phyloP scores from a whole-genome alignment of 805 yeast species.

The Tetrapisispora taiwanensis region DNA sequence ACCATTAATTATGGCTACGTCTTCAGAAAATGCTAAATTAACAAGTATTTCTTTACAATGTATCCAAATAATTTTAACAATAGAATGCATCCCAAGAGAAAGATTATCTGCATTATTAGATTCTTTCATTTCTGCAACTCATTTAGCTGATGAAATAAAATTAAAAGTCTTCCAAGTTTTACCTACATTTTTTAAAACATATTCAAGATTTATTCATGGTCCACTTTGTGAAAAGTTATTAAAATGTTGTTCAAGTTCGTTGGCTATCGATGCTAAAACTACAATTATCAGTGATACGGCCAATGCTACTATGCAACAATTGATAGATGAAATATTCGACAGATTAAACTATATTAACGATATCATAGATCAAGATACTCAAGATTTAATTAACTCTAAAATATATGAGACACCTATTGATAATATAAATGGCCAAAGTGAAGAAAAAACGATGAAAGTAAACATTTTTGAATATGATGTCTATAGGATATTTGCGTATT shows the following conservation, averaged over 20 bases:
- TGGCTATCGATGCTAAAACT: constrained; percentile 59
- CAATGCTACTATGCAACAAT: constrained; percentile 83
- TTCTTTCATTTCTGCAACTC: constrained; percentile 63
- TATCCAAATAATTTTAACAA: constrained; percentile 48
- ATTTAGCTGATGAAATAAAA: constrained; percentile 72
- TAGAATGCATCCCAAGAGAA: constrained; percentile 44
- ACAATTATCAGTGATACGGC: constrained; percentile 83
- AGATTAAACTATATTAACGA: constrained; percentile 28
- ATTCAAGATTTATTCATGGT: constrained; percentile 46
- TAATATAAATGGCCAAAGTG: constrained; percentile 28
- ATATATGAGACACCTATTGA: constrained; percentile 34
- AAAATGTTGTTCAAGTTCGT: constrained; percentile 51
- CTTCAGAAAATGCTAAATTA: constrained; percentile 64
- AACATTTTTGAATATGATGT: constrained; percentile 58
- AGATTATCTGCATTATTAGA: constrained; percentile 49
- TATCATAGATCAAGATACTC: constrained; percentile 22
- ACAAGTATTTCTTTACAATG: constrained; percentile 64
- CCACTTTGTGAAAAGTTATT: constrained; percentile 48
- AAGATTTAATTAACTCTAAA: constrained; percentile 16
- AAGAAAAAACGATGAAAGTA: constrained; percentile 26
- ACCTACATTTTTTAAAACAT: constrained; percentile 62
- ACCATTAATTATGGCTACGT: constrained; percentile 67
- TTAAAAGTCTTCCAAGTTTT: constrained; percentile 74
- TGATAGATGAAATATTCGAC: constrained; percentile 73
- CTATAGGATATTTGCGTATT: constrained; percentile 55